Conservation (phyloP, 106 monocot genomes). For the Vanilla planifolia region DNA sequence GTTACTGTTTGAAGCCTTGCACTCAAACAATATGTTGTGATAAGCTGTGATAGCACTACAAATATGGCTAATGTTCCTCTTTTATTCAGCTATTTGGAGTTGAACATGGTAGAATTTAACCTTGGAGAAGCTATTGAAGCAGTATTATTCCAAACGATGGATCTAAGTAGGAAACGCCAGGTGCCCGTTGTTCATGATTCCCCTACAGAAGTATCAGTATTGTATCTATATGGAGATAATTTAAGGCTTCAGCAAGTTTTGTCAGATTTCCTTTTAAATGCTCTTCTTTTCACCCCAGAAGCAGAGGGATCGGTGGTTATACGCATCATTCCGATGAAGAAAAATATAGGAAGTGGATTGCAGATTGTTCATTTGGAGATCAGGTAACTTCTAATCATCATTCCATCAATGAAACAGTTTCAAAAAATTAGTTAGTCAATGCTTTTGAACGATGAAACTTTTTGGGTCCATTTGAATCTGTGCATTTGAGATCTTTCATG, state of each 20-base stretch:
- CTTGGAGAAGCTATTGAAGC: conserved; percentile 64
- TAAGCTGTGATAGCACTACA: no score
- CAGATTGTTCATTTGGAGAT: conserved; percentile 80
- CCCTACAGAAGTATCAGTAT: conserved; percentile 47
- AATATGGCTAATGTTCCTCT: background rate
- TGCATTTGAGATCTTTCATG: no score
- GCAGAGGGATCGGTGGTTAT: conserved; percentile 53
- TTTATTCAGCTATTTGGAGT: conserved; percentile 68
- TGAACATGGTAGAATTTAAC: conserved; percentile 58
- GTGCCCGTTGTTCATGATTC: conserved; percentile 55
- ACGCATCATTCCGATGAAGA: conserved; percentile 39
- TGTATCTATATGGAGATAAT: conserved; percentile 77
- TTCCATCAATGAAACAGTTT: background rate
- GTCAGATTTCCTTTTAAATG: conserved; percentile 53
- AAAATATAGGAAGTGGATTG: conserved; percentile 49
- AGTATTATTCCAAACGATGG: conserved; percentile 55
- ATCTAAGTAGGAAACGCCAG: conserved; percentile 49
- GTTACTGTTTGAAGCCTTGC: no score
- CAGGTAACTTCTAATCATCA: conserved; percentile 33
- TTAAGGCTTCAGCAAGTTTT: conserved; percentile 82
- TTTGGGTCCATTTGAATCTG: no score
- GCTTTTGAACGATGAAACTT: no score
- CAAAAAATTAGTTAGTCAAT: no score
- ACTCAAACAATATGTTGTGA: no score
- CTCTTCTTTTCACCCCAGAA: conserved; percentile 57